Conservation (phyloP, 208 protist genomes). For the Leishmania major region DNA sequence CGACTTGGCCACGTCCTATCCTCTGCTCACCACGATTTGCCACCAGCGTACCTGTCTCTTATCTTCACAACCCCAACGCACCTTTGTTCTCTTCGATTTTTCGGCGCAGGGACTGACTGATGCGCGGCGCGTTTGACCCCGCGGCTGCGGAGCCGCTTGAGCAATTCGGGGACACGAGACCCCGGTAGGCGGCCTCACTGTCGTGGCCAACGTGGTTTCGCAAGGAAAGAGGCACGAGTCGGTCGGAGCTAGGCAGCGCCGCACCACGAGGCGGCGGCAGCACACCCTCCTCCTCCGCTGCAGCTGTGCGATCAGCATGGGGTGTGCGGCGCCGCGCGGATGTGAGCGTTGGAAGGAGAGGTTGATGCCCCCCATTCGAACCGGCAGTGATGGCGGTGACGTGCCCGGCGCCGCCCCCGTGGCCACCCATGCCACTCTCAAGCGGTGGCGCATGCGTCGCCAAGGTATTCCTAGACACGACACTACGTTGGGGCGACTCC, state of each 20-base stretch:
- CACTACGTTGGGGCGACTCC: background rate
- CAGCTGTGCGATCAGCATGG: background rate
- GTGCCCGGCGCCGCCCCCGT: background rate
- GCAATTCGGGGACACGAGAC: background rate
- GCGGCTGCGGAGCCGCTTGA: background rate
- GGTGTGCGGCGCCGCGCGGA: background rate
- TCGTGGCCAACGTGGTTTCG: background rate
- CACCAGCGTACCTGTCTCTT: background rate
- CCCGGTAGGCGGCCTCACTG: background rate
- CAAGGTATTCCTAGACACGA: background rate
- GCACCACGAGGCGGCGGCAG: conserved; percentile 1
- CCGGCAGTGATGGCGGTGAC: background rate
- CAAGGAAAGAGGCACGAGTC: conserved; percentile 27
- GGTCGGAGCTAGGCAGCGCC: conserved; percentile 1
- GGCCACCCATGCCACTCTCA: background rate
- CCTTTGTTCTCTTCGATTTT: conserved; percentile 45
- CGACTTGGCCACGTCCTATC: background rate
- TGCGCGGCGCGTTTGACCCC: background rate
- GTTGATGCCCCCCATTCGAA: background rate
- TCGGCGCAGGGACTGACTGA: conserved; percentile 34
- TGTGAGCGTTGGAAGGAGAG: background rate
- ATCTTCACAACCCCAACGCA: background rate
- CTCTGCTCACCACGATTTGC: background rate
- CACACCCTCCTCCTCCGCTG: background rate
- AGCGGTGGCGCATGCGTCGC: background rate